Base-by-base conservation (phyloP, 164 flowering plant species). In the Magnolia changhungtana region DNA sequence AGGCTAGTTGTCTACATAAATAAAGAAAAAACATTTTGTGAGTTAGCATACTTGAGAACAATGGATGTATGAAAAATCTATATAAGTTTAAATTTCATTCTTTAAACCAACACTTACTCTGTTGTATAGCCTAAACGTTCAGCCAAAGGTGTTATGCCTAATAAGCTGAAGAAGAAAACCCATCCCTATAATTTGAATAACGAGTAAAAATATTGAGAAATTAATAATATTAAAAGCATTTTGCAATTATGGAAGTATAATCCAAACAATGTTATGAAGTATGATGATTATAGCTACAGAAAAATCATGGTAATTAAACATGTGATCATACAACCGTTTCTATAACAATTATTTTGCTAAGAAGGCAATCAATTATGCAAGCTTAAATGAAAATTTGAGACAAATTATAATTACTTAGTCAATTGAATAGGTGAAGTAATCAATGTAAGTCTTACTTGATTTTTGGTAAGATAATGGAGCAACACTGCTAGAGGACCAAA, bases 401-500 rank as follows among this genome's bases (percentile, higher is more conserved):
- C 45, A 4, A 37, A 37, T 37, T 37, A 37, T 37, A 37, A 37
- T 37, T 37, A 37, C 45, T 37, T 37, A 4, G 45, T 37, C 45
- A 37, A 37, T 37, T 37, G 45, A 37, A 37, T 37, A 37, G 45
- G 45, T 37, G 45, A 37, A 37, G 45, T 37, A 37, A 37, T 37
- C 45, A 5, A 37, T 21, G 68, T 24, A 65, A 65, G 75, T 16
- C 90, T 86, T 84, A 92, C 97, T 86, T 90, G 90, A 73, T 85
- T 86, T 51, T 81, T 78, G 13, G 89, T 87, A 18, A 85, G 52
- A 67, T 91, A 86, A 73, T 90, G 93, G 9, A 91, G 83, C 76
- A 86, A n/a, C 18, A 92, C 84, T 0, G 95, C 97, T 31, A 87
- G 71, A 27, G 92, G 95, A 69, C 95, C 97, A 79, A 90, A 91